Evolutionary conservation across 2,329 filamentous ascomycete genomes (phyloP).

Genomic region (Sporothrix sp.): DNA sequence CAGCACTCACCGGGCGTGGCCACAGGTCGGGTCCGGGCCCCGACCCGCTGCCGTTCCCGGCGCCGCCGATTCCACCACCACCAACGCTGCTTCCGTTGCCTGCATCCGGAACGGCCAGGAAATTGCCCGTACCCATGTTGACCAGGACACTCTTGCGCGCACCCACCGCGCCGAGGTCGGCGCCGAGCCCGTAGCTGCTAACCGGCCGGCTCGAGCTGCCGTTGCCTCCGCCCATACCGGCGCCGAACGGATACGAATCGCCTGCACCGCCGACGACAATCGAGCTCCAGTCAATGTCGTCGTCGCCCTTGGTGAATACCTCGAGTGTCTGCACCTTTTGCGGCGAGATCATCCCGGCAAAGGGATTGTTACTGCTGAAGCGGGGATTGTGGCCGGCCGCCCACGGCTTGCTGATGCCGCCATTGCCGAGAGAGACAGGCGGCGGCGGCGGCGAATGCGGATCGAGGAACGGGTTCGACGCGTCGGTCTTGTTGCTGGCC

Average conservation of each 20-base stretch:
- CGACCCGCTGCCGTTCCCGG: conserved; percentile 8
- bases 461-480: conserved; percentile 12
- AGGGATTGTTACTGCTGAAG: conserved; percentile 54
- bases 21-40: conserved; percentile 28
- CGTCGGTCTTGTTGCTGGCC: neutral
- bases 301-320: conserved; percentile 50
- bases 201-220: conserved; percentile 32
- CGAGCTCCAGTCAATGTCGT: conserved; percentile 50
- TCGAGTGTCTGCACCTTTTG: conserved; percentile 36
- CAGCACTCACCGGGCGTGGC: conserved; percentile 34
- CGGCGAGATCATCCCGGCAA: conserved; percentile 31
- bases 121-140: conserved; percentile 41
- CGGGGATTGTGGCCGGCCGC: conserved; percentile 27
- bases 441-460: conserved; percentile 6
- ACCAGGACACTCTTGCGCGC: conserved; percentile 46
- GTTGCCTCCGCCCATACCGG: conserved; percentile 19
- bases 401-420: conserved; percentile 19
- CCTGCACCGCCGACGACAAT: conserved; percentile 34
- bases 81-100: conserved; percentile 16
- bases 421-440: conserved; percentile 1
- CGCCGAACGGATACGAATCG: conserved; percentile 15
- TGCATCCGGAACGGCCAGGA: conserved; percentile 40
- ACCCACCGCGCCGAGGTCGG: conserved; percentile 43
- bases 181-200: conserved; percentile 49
- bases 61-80: conserved; percentile 13